A percentile compares a stretch with the other conserved stretches of the same genome.
These are phyloP conservation scores for Neoboletus brunneissimus DNA, from an alignment of 768 basidiomycete genomes.

Conservation along the genomic window DNA sequence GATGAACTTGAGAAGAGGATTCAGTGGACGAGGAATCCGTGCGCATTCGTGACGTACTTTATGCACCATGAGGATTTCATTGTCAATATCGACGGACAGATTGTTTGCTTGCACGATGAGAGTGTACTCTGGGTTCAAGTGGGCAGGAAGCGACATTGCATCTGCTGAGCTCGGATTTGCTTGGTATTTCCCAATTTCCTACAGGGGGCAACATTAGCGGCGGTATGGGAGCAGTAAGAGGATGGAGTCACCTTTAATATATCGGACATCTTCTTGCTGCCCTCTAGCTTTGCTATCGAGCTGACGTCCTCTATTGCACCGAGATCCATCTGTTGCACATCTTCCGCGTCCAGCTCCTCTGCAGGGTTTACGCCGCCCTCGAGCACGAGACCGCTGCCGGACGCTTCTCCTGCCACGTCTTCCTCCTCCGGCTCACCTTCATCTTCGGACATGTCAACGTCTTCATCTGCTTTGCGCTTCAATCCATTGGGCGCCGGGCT, in stretches of 20 bases:
- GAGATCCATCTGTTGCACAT: conserved; percentile 93
- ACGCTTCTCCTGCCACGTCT: conserved; percentile 38
- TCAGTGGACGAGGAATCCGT: conserved; percentile 8
- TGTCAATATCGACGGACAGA: conserved; percentile 95
- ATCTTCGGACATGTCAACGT: conserved; percentile 56
- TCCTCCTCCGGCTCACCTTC: conserved; percentile 43
- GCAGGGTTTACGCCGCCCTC: conserved; percentile 90
- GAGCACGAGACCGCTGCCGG: conserved; percentile 60
- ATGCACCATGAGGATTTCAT: conserved; percentile 95
- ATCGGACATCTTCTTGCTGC: conserved; percentile 85
- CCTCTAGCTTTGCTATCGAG: conserved; percentile 85
- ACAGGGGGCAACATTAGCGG: background rate
- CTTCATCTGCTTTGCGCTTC: conserved; percentile 63
- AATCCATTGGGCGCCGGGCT: conserved; percentile 31
- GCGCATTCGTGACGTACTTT: conserved; percentile 52
- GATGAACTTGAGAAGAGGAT: conserved; percentile 65
- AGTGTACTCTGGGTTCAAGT: conserved; percentile 92
- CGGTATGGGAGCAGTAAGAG: background rate
- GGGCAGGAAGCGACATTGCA: conserved; percentile 74
- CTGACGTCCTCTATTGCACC: conserved; percentile 79
- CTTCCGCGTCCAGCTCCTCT: conserved; percentile 93
- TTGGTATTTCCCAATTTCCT: conserved; percentile 92
- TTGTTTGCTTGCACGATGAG: conserved; percentile 98
- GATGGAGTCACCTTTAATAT: conserved; percentile 62
- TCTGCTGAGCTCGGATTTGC: conserved; percentile 75